A percentile compares a stretch with the other conserved stretches of the same genome.
These are phyloP conservation scores for Simplicillium aogashimaense DNA, from an alignment of 2,329 filamentous ascomycete species.

Conservation along the genomic window DNA sequence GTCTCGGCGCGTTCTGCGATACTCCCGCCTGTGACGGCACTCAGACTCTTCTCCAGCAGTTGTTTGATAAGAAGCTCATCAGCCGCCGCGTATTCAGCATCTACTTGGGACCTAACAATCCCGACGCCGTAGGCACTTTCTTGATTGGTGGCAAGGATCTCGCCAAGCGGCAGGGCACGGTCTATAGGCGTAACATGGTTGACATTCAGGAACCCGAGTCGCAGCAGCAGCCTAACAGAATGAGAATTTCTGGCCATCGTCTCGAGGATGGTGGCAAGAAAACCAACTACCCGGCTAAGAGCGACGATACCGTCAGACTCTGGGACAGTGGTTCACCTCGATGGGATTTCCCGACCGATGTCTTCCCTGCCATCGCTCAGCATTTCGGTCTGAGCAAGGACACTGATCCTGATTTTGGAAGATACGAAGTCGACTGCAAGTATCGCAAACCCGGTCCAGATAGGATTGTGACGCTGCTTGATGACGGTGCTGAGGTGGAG, in stretches of 20 bases:
- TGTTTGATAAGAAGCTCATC: constrained; percentile 5
- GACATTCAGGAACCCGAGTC: not conserved
- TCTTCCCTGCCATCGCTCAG: constrained; percentile 3
- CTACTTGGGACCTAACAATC: constrained; percentile 6
- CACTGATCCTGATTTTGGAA: constrained; percentile 1
- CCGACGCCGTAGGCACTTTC: constrained; percentile 1
- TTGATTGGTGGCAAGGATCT: constrained; percentile 7
- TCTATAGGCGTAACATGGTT: constrained; percentile 4
- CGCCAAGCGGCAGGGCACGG: constrained; percentile 6
- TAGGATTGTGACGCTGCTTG: constrained; percentile 2
- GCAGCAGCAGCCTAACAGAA: constrained; percentile 4
- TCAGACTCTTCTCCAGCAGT: constrained; percentile 5
- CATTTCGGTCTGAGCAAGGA: constrained; percentile 4
- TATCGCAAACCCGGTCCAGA: constrained; percentile 2
- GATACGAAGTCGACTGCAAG: constrained; percentile 7
- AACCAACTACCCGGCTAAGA: constrained; percentile 2
- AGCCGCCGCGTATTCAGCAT: constrained; percentile 7
- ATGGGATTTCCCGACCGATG: constrained; percentile 4
- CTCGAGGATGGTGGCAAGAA: constrained; percentile 1
- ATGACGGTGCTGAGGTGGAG: constrained; percentile 1
- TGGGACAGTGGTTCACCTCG: constrained; percentile 6
- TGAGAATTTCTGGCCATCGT: constrained; percentile 1
- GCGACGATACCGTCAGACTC: constrained; percentile 2
- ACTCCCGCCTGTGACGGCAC: constrained; percentile 3
- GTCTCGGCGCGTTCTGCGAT: constrained; percentile 6